phyloP scores from a whole-genome alignment of 371 early-diverging fungal species.

The Syncephalastrum monosporum region DNA sequence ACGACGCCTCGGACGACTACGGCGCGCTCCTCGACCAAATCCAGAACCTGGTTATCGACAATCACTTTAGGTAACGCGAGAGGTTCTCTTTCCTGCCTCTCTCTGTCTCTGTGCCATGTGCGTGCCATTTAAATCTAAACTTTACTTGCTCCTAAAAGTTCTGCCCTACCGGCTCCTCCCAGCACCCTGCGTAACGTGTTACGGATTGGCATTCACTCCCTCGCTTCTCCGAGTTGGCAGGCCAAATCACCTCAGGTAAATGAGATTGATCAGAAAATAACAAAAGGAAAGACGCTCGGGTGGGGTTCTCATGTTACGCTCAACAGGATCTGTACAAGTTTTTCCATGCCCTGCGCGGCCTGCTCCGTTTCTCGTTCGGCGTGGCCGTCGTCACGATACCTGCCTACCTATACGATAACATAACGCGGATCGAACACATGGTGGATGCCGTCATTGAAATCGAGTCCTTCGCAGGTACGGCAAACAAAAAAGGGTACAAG shows the following conservation, averaged over 20 bases:
- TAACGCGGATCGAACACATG: slow-evolving; percentile 77
- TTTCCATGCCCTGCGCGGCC: slow-evolving; percentile 70
- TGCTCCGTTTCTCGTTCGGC: slow-evolving; percentile 77
- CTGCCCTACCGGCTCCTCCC: slow-evolving; percentile 48
- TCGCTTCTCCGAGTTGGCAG: slow-evolving; percentile 80
- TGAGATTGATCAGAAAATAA: neutral
- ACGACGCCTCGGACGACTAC: slow-evolving; percentile 43
- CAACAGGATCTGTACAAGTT: slow-evolving; percentile 66
- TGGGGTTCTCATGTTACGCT: neutral
- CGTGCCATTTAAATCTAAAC: slow-evolving; percentile 2
- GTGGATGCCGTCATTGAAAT: slow-evolving; percentile 87
- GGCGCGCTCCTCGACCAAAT: slow-evolving; percentile 56
- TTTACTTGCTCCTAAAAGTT: slow-evolving; percentile 24
- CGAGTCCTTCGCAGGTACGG: slow-evolving; percentile 88
- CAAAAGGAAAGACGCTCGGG: neutral
- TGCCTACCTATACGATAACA: slow-evolving; percentile 70
- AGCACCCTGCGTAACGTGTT: slow-evolving; percentile 59
- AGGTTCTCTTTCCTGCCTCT: too few relatives aligned
- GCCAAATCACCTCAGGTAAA: slow-evolving; percentile 58
- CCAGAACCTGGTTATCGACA: slow-evolving; percentile 53
- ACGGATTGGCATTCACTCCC: slow-evolving; percentile 75
- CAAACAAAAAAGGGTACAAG: neutral
- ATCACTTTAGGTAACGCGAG: slow-evolving; percentile 54
- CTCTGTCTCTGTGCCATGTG: neutral
- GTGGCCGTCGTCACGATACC: slow-evolving; percentile 84